Evolutionary conservation across 345 rosid genomes (phyloP), one percentile per base, ranked within the genome.

Genomic region (Zanthoxylum bungeanum): DNA sequence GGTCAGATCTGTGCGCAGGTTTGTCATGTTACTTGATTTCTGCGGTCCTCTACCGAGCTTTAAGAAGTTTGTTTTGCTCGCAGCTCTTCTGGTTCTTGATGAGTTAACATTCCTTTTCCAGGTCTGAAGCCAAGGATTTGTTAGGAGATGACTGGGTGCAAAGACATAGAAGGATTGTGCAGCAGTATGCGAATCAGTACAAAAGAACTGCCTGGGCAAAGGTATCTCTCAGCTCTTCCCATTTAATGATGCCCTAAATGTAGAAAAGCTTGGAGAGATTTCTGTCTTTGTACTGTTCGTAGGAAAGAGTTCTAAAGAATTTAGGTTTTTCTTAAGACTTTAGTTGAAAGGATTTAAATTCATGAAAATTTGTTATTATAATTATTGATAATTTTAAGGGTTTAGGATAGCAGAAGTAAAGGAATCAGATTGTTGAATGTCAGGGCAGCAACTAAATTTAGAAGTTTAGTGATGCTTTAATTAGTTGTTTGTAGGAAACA

Each of bases 1-100:
- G 93, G 98, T 95, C 86, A 88, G 98, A 92, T 92, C 99, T 71
- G 99, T 95, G 39, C 96, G 99, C 69, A 92, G 99, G 98, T 93
- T 70, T 53, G 87, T 75, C 64, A 52, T 58, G 37, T 66, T 64
- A 74, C 22, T 42, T 30, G 5, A 34, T 60, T 44, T 25, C 36
- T 56, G 59, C 31, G 52, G 62, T 63, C 53, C 37, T 63, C 53
- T 44, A 28, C 22, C 17, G 40, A 31, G 3, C 34, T 31, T 61
- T 74, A 42, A 57, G 14, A 27, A 21, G 49, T 46, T 76, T 34
- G 25, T 49, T 16, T 66, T 44, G 14, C 33, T 31, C 65, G 58
- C 9, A 57, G 49, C 57, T 12, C 59, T 44, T 24, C 55, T 73
- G 25, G 44, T 70, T 57, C 30, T 30, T 56, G 9, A 64, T 68